Evolutionary conservation across 2,329 filamentous ascomycete genomes (phyloP).

Genomic region (Cladosporium sp.): DNA sequence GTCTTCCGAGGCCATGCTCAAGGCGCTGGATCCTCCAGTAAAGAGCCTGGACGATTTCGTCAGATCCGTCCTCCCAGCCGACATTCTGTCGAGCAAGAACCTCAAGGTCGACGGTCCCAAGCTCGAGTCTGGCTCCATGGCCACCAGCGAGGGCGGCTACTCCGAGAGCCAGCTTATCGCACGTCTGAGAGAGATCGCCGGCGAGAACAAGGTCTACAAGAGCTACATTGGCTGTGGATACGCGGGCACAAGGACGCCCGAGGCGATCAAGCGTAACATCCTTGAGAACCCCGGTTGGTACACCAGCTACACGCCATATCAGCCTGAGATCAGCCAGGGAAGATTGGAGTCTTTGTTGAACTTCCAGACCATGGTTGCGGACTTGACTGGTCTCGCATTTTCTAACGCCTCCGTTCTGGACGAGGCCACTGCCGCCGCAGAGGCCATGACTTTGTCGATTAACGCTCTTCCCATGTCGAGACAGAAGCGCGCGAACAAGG

Average conservation of each 20-base stretch:
- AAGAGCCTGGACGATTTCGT: constrained; percentile 77
- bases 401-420: constrained; percentile 89
- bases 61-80: constrained; percentile 72
- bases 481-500: constrained; percentile 71
- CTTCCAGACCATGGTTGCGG: constrained; percentile 89
- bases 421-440: constrained; percentile 86
- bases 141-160: constrained; percentile 39
- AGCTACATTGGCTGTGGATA: constrained; percentile 86
- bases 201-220: constrained; percentile 58
- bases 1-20: constrained; percentile 73
- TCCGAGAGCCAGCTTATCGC: constrained; percentile 59
- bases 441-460: constrained; percentile 92
- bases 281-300: constrained; percentile 96
- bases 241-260: constrained; percentile 78
- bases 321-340: constrained; percentile 95
- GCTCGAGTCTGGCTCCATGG: constrained; percentile 37
- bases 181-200: constrained; percentile 51
- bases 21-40: constrained; percentile 69
- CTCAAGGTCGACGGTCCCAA: constrained; percentile 53
- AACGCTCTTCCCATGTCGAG: constrained; percentile 68
- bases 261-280: constrained; percentile 89
- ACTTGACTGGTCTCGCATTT: constrained; percentile 81
- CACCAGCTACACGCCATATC: constrained; percentile 96
- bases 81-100: constrained; percentile 67
- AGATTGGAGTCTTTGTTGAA: constrained; percentile 88